These are phyloP conservation scores for Babesia ovata DNA, from an alignment of 169 alveolate species.

Conservation along the genomic window DNA sequence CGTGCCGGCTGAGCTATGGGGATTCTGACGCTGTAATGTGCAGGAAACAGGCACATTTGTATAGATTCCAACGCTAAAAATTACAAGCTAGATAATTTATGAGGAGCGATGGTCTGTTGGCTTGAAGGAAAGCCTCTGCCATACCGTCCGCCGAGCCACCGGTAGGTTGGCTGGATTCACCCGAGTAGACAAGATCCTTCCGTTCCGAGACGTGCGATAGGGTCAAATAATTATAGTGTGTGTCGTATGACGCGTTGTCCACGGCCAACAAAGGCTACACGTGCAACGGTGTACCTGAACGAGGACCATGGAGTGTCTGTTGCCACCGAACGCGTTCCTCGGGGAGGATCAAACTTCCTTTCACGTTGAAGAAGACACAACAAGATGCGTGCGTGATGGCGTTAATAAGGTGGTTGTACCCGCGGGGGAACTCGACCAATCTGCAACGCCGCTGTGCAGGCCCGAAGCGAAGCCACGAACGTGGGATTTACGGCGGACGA, in stretches of 20 bases:
- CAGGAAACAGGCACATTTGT: too few species aligned
- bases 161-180: slow-evolving; percentile 18
- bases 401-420: neutral
- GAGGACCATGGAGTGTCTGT: slow-evolving; percentile 28
- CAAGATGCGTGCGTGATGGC: neutral
- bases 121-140: neutral
- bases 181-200: neutral
- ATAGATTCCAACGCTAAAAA: neutral
- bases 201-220: neutral
- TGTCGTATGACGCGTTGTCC: neutral
- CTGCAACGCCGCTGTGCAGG: slow-evolving; percentile 8
- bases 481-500: neutral
- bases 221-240: neutral
- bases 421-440: neutral
- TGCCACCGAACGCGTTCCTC: slow-evolving; percentile 12
- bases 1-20: slow-evolving; percentile 2
- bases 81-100: neutral
- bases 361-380: neutral
- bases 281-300: slow-evolving; percentile 25
- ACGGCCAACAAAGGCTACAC: neutral
- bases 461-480: neutral
- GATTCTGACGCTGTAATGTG: neutral
- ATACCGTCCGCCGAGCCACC: slow-evolving; percentile 13
- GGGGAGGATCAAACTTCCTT: neutral
- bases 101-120: too few species aligned